Conservation (phyloP, 2,329 filamentous ascomycete genomes). For the Fusarium armeniacum region DNA sequence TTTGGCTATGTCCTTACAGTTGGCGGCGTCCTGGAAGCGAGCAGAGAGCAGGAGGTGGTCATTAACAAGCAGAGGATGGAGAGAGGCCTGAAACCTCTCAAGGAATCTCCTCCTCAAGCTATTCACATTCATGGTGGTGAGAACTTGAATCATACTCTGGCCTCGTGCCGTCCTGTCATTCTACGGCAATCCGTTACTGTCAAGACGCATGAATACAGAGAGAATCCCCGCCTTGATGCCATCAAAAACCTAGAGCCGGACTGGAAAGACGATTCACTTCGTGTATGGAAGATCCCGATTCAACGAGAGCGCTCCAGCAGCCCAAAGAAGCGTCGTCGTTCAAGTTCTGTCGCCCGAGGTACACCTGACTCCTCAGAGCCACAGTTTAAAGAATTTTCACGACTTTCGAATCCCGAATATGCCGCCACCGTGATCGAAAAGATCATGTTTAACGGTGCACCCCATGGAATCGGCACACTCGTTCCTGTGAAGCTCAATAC, state of each 20-base stretch:
- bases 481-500: conserved; percentile 47
- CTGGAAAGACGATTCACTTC: conserved; percentile 81
- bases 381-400: conserved; percentile 34
- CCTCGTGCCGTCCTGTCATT: conserved; percentile 86
- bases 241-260: conserved; percentile 66
- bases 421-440: conserved; percentile 53
- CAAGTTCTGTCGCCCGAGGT: conserved; percentile 37
- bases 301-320: conserved; percentile 53
- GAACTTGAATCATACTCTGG: conserved; percentile 84
- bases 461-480: conserved; percentile 46
- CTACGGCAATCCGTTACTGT: conserved; percentile 87
- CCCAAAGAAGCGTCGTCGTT: conserved; percentile 54
- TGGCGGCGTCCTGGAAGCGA: conserved; percentile 73
- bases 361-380: background rate
- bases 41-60: conserved; percentile 57
- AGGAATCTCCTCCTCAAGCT: conserved; percentile 47
- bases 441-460: conserved; percentile 55
- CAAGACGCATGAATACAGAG: conserved; percentile 75
- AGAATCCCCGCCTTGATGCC: conserved; percentile 56
- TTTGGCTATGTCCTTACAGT: conserved; percentile 88
- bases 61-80: conserved; percentile 59
- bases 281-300: conserved; percentile 84
- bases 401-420: conserved; percentile 52
- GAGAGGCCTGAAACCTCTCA: conserved; percentile 55
- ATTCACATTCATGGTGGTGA: conserved; percentile 82